phyloP scores from a whole-genome alignment of 768 basidiomycete species.

The Pholiota molesta region DNA sequence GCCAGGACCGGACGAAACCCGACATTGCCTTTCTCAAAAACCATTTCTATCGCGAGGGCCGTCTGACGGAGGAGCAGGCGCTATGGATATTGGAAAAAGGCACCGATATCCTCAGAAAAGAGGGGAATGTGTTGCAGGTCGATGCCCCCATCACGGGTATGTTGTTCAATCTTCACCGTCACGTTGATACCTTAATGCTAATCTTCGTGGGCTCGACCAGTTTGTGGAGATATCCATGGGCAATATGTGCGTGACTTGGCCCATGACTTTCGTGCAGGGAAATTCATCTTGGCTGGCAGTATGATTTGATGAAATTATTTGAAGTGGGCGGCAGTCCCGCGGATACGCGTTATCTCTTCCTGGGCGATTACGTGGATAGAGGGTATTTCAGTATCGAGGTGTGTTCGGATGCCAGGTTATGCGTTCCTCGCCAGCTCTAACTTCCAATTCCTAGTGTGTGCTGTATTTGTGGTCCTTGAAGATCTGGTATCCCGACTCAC shows the following conservation, averaged over 20 bases:
- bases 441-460: conserved; percentile 70
- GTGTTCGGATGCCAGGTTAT: conserved; percentile 19
- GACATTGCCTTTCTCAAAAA: conserved; percentile 98
- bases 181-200: conserved; percentile 6
- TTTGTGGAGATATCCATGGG: conserved; percentile 98
- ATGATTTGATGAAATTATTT: conserved; percentile 93
- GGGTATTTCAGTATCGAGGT: conserved; percentile 96
- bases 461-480: conserved; percentile 98
- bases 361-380: conserved; percentile 92
- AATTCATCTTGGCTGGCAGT: conserved; percentile 46
- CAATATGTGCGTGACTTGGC: conserved; percentile 81
- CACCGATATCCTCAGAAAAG: conserved; percentile 79
- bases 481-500: conserved; percentile 98
- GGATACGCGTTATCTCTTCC: conserved; percentile 89
- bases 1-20: conserved; percentile 85
- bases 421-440: conserved; percentile 7
- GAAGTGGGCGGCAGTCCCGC: conserved; percentile 95
- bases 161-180: conserved; percentile 24
- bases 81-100: conserved; percentile 89
- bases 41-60: conserved; percentile 96
- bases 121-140: conserved; percentile 90
- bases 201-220: conserved; percentile 38
- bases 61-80: conserved; percentile 93
- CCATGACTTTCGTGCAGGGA: conserved; percentile 1
- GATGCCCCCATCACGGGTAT: conserved; percentile 97